Evolutionary conservation across 805 yeast species (phyloP), one percentile per base, ranked within the genome.

Genomic region (Tetrapisispora nanseiensis): DNA sequence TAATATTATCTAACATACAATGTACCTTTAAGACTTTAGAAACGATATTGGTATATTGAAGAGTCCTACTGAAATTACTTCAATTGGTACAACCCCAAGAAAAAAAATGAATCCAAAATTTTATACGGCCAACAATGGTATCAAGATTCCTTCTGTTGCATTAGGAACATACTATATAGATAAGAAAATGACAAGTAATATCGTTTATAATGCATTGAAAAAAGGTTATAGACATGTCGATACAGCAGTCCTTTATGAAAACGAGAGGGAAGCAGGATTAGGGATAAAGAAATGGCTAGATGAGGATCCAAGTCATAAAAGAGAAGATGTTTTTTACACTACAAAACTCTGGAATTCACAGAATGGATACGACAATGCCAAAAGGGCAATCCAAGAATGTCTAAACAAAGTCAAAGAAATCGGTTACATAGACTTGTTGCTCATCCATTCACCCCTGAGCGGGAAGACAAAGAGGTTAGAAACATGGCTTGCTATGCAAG

Each of bases 171-270:
- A 72, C 59, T 52, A 62, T 23, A 50, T 76, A 3, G 67, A 76
- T 4, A 45, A 53, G 1, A 49, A 51, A 0, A 62, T 63, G 8
- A 67, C 80, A 1, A 45, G 59, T 3, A 61, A 66, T 0, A 53
- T 76, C 22, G 80, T 78, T 0, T 67, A 71, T 49, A 56, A 68
- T 24, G 92, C 89, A 1, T 68, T 84, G 45, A 61, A 68, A 26
- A 64, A 58, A 12, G 94, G 94, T 0, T 84, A 81, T 58, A 72
- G 92, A 50, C 90, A 80, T 53, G 65, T 84, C 45, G 92, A 85
- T 55, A 67, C 80, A 16, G 95, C 95, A 6, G 76, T 71, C 9
- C 59, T 61, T n/a, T 85, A 85, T 63, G 63, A 66, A 10, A 84
- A 84, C 62, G 86, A 82, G 56, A 49, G 49, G 13, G 82, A 78